phyloP scores from a whole-genome alignment of 495 filamentous ascomycete genomes.

The Lophium mytilinum region DNA sequence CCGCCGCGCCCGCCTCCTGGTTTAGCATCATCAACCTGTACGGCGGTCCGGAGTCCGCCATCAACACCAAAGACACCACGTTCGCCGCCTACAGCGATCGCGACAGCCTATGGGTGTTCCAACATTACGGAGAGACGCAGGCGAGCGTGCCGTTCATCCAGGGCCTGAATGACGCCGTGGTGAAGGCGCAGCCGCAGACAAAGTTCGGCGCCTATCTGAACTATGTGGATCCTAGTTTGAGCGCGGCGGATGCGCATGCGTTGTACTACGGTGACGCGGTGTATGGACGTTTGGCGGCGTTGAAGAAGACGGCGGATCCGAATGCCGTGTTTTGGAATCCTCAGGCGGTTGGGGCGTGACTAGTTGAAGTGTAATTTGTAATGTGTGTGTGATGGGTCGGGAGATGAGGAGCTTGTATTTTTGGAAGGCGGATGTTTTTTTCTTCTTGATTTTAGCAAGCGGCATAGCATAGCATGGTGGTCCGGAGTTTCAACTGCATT shows the following conservation, averaged over 20 bases:
- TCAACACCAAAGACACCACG: slow-evolving; percentile 12
- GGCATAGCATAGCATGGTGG: too few species aligned
- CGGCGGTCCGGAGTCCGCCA: slow-evolving; percentile 19
- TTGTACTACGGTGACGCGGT: slow-evolving; percentile 50
- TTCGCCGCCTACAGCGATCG: slow-evolving; percentile 47
- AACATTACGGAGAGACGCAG: slow-evolving; percentile 26
- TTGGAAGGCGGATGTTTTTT: too few species aligned
- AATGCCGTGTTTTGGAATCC: slow-evolving; percentile 54
- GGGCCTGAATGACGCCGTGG: slow-evolving; percentile 30
- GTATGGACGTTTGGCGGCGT: slow-evolving; percentile 36
- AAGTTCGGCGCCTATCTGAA: slow-evolving; percentile 52
- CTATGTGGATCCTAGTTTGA: slow-evolving; percentile 58
- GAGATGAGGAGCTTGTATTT: background rate
- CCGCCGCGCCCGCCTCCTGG: background rate
- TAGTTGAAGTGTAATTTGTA: too few species aligned
- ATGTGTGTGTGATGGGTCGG: background rate
- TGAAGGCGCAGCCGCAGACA: slow-evolving; percentile 23
- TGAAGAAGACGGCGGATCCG: slow-evolving; percentile 52
- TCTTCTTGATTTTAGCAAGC: too few species aligned
- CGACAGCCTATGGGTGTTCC: slow-evolving; percentile 31
- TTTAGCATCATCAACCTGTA: slow-evolving; percentile 25
- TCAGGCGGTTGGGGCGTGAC: slow-evolving; percentile 42
- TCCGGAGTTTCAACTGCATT: too few species aligned
- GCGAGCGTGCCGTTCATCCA: slow-evolving; percentile 40
- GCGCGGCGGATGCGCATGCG: slow-evolving; percentile 37